Evolutionary conservation across 148 eudicot species (phyloP), one percentile per base, ranked within the genome.

Genomic region (Vaccinium corymbosum): DNA sequence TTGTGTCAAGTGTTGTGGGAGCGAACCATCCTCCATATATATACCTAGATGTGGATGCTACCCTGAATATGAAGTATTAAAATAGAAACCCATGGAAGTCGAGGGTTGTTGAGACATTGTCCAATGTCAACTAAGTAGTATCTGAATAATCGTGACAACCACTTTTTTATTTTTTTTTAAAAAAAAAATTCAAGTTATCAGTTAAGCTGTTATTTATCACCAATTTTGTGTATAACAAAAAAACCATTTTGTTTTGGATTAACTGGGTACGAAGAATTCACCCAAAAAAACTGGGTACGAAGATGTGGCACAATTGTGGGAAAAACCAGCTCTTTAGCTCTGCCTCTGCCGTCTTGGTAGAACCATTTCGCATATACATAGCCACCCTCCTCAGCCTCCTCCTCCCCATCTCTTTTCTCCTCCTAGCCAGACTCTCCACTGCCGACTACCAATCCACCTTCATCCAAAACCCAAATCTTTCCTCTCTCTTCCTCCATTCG

Each of bases 371-470:
- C 79, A 73, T 88, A 25, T 80, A 91, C 75, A 88, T 90, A 4
- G 76, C 89, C 66, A 88, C 91, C 73, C 91, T 91, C 79, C 93
- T 95, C 85, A 90, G 92, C 86, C 96, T 94, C 78, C 91, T 95
- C 51, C 87, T 94, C 78, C 97, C 98, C 51, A 84, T 94, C 76
- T 93, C 98, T 3, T 94, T 93, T 70, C 91, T 96, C 82, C 92
- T 94, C 61, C 83, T 96, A 78, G 93, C 97, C 55, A 87, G 98
- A 79, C 90, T 94, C 59, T 85, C 98, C 57, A 85, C 90, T 83
- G 92, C 94, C 16, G 80, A 84, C 20, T 94, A 89, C 83, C 83
- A 92, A 22, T 52, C 90, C 38, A 81, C 91, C 78, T 85, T 68
- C 46, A 85, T 20, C 85, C 80, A 0, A 17, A 27, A 22, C 85